Conservation (phyloP, 225 moss, liverwort and hornwort species). For the Physcomitrellopsis africana region DNA sequence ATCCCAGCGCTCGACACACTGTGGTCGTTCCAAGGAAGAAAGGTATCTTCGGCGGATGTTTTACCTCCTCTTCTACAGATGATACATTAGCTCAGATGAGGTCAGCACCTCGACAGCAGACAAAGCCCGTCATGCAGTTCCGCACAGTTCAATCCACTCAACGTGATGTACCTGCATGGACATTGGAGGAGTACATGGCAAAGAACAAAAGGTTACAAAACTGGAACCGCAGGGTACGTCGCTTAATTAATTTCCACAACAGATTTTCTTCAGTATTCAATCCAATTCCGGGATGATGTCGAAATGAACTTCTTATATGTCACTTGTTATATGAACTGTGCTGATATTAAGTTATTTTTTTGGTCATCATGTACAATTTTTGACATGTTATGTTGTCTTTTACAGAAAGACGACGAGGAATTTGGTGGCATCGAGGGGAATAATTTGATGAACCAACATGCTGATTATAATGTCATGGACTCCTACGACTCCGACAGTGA, state of each 20-base stretch:
- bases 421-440: no score
- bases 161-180: conserved; percentile 23
- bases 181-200: conserved; percentile 25
- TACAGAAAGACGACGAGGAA: no score
- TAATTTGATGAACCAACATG: no score
- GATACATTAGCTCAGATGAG: conserved; percentile 3
- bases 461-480: no score
- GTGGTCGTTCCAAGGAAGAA: neutral
- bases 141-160: conserved; percentile 20
- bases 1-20: neutral
- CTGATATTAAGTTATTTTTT: no score
- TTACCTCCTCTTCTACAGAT: neutral
- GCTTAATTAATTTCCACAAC: no score
- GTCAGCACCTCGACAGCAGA: neutral
- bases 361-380: no score
- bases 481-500: neutral
- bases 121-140: conserved; percentile 7
- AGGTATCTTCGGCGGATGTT: neutral
- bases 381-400: no score
- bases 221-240: neutral
- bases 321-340: no score
- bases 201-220: neutral
- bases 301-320: no score
- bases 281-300: no score
- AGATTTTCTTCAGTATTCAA: no score